Percentiles rank a stretch among this genome's conserved stretches.
These are phyloP conservation scores for Leishmania martiniquensis DNA, from an alignment of 208 protist species.

Conservation along the genomic window DNA sequence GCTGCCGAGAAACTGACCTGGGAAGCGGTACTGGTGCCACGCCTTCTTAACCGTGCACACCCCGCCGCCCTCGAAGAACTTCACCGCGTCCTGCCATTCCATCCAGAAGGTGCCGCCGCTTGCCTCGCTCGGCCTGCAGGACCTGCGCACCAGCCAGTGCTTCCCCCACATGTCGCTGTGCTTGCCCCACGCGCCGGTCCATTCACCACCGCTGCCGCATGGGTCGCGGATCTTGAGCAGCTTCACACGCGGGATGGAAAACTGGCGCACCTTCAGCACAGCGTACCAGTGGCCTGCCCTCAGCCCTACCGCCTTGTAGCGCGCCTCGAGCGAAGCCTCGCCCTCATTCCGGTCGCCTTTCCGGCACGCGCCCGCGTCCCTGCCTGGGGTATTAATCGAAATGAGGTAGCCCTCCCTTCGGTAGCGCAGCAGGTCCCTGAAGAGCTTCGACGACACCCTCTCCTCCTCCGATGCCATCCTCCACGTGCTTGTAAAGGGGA, in stretches of 20 bases:
- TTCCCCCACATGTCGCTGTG: conserved; percentile 41
- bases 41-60: conserved; percentile 38
- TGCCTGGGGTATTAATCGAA: conserved; percentile 39
- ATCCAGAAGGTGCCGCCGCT: conserved; percentile 70
- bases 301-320: conserved; percentile 37
- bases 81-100: conserved; percentile 52
- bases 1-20: conserved; percentile 44
- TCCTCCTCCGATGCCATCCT: conserved; percentile 24
- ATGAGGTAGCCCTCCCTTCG: conserved; percentile 36
- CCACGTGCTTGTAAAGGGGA: conserved; percentile 52
- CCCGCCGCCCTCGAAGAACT: conserved; percentile 65
- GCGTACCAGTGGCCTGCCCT: conserved; percentile 48
- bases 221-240: conserved; percentile 52
- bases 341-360: conserved; percentile 7
- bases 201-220: conserved; percentile 34
- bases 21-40: conserved; percentile 56
- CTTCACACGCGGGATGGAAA: conserved; percentile 31
- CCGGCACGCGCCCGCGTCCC: conserved; percentile 35
- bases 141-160: conserved; percentile 26
- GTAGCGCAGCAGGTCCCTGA: conserved; percentile 35
- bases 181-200: conserved; percentile 45
- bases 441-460: conserved; percentile 19
- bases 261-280: conserved; percentile 35
- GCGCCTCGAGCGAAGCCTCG: conserved; percentile 25
- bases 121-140: conserved; percentile 26